phyloP scores from a whole-genome alignment of 176 grass and related monocot species.

The Avena eriantha region DNA sequence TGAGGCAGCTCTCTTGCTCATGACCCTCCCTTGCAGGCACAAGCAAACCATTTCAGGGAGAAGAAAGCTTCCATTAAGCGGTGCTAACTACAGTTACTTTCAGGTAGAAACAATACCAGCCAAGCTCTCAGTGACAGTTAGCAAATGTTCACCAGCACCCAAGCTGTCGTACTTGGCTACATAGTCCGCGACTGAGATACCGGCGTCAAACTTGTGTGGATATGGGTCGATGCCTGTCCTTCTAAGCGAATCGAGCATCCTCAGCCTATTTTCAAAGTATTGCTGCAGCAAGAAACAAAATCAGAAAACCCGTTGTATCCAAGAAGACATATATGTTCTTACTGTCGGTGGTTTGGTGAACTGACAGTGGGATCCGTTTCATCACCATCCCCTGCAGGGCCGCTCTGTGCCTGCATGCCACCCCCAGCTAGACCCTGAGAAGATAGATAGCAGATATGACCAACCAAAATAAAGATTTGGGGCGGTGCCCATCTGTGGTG shows the following conservation, averaged over 20 bases:
- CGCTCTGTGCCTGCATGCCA: neutral
- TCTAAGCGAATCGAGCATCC: slow-evolving; percentile 45
- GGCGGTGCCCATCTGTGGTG: neutral
- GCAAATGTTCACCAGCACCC: slow-evolving; percentile 43
- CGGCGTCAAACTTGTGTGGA: slow-evolving; percentile 58
- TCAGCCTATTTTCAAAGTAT: slow-evolving; percentile 70
- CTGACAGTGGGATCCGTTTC: slow-evolving; percentile 68
- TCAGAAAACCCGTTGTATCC: neutral
- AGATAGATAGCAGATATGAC: neutral
- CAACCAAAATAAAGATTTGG: neutral
- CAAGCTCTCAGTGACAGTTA: slow-evolving; percentile 44
- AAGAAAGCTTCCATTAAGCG: neutral
- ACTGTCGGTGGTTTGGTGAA: neutral
- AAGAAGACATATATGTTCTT: neutral
- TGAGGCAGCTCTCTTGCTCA: slow-evolving; percentile 74
- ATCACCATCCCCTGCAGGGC: slow-evolving; percentile 49
- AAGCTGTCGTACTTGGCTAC: slow-evolving; percentile 53
- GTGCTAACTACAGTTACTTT: neutral
- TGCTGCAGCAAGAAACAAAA: slow-evolving; percentile 47
- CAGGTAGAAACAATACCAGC: slow-evolving; percentile 45
- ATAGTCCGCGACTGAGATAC: slow-evolving; percentile 29
- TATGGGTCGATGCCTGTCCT: slow-evolving; percentile 53
- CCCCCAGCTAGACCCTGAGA: neutral
- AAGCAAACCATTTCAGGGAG: neutral
- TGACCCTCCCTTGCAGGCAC: slow-evolving; percentile 57